Evolutionary conservation across 495 filamentous ascomycete species (phyloP).

Genomic region (Penicillium nucicola): DNA sequence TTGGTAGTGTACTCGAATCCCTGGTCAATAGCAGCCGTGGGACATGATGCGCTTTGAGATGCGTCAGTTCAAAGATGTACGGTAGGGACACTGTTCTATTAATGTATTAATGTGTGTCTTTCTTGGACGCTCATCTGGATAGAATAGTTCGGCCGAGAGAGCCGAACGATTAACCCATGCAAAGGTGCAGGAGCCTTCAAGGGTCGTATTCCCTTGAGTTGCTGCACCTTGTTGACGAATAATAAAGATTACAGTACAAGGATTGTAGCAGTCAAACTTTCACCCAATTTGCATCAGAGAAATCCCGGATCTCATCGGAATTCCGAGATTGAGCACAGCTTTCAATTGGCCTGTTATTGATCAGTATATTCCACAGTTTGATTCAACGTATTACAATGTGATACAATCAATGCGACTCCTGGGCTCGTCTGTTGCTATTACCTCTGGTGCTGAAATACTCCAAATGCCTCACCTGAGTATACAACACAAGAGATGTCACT

Average conservation of each 20-base stretch:
- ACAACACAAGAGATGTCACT: neutral
- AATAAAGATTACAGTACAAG: neutral
- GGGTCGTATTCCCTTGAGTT: no score
- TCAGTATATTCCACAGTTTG: neutral
- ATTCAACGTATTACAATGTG: neutral
- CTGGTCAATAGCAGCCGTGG: slow-evolving; percentile 61
- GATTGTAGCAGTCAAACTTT: neutral
- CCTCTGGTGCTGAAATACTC: neutral
- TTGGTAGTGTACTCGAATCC: slow-evolving; percentile 65
- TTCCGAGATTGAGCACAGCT: neutral
- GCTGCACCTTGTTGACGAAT: neutral
- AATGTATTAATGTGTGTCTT: no score
- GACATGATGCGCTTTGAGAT: slow-evolving; percentile 23
- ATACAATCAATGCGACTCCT: slow-evolving; percentile 1
- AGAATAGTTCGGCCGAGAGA: no score
- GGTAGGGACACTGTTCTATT: no score
- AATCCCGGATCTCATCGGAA: neutral
- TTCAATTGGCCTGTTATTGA: neutral
- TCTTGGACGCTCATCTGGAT: no score
- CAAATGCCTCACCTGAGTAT: neutral
- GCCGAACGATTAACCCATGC: neutral
- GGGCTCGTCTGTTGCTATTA: neutral
- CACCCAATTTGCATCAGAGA: neutral
- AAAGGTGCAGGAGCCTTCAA: no score
- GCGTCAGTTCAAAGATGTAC: no score